Evolutionary conservation across 2,329 filamentous ascomycete species (phyloP).

Genomic region (Magnaporthiopsis poae): DNA sequence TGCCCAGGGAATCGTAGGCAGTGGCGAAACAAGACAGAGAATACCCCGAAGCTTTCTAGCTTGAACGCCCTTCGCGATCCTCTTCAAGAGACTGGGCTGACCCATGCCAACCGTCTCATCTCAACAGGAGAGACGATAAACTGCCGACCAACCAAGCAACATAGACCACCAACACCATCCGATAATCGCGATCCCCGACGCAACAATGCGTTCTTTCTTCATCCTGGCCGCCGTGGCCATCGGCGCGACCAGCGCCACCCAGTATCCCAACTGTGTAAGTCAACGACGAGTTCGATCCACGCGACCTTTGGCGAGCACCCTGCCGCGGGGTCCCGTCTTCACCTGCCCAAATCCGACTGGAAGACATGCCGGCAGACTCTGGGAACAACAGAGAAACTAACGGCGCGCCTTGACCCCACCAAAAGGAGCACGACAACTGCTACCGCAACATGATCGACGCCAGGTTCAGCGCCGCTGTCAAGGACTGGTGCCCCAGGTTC

Average conservation of each 20-base stretch:
- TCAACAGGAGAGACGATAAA: not conserved
- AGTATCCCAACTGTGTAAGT: slow-evolving; percentile 4
- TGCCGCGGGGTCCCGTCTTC: not conserved
- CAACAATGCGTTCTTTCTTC: not conserved
- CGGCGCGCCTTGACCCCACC: not conserved
- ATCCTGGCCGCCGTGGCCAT: not conserved
- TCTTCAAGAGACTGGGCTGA: not conserved
- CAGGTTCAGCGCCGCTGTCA: slow-evolving; percentile 1
- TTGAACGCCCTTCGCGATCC: not conserved
- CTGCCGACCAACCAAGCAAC: not conserved
- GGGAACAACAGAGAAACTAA: not conserved
- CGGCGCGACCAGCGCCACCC: not conserved
- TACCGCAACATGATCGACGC: slow-evolving; percentile 9
- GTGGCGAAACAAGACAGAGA: not conserved
- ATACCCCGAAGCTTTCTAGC: not conserved
- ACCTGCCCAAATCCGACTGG: not conserved
- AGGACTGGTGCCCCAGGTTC: slow-evolving; percentile 4
- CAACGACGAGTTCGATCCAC: not conserved
- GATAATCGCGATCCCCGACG: not conserved
- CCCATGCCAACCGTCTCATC: not conserved
- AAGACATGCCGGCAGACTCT: not conserved
- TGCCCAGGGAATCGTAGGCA: not conserved
- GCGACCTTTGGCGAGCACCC: not conserved
- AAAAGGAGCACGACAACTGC: slow-evolving; percentile 10
- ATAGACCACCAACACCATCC: not conserved